These are phyloP conservation scores for Salicornia ramosissima DNA, from an alignment of 148 eudicot genomes.

Conservation along the genomic window DNA sequence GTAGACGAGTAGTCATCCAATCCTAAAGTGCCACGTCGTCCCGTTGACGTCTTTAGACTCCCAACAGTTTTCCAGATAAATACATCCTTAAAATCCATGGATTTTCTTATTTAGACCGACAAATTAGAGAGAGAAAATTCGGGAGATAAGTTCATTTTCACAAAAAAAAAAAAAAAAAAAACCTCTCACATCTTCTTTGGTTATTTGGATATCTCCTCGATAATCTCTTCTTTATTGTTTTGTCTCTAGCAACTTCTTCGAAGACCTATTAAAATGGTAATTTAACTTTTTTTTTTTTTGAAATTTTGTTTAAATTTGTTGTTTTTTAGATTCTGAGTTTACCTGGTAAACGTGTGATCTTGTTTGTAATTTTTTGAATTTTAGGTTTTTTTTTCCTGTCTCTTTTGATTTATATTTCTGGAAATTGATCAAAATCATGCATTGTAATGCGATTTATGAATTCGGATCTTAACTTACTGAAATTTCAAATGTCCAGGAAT, in stretches of 20 bases:
- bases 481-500: background rate
- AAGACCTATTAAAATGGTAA: slow-evolving; percentile 23
- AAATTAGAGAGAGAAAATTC: background rate
- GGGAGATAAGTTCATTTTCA: background rate
- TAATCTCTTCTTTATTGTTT: background rate
- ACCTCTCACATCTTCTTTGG: background rate
- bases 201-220: slow-evolving; percentile 9
- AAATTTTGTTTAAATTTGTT: background rate
- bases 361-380: background rate
- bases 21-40: background rate
- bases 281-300: background rate
- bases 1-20: slow-evolving; percentile 5
- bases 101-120: slow-evolving; percentile 6
- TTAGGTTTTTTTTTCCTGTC: background rate
- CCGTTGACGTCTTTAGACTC: slow-evolving; percentile 26
- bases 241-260: background rate
- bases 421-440: background rate
- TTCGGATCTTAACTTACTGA: slow-evolving; percentile 9
- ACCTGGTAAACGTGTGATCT: slow-evolving; percentile 4
- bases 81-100: background rate
- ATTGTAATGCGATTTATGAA: background rate
- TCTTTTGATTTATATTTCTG: background rate
- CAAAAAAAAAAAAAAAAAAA: slow-evolving; percentile 15
- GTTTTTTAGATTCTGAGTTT: background rate
- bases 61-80: background rate